These are phyloP conservation scores for Yueomyces sinensis DNA, from an alignment of 805 yeast genomes.

Conservation along the genomic window DNA sequence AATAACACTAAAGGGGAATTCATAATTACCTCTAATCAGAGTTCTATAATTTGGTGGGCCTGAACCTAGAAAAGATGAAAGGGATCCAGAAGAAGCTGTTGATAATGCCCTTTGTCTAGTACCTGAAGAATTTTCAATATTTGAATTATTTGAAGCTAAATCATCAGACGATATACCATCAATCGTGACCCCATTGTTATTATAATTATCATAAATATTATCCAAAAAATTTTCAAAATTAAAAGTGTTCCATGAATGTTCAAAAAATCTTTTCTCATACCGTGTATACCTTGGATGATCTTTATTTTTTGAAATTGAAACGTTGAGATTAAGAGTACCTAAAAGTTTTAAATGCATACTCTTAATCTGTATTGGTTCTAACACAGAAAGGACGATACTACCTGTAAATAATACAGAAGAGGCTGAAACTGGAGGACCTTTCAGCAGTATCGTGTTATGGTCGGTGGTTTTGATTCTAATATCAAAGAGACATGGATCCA, in stretches of 20 bases:
- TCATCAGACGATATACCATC: slow-evolving; percentile 9
- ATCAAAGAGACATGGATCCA: slow-evolving; percentile 27
- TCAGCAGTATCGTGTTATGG: slow-evolving; percentile 65
- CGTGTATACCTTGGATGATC: slow-evolving; percentile 31
- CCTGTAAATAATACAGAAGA: slow-evolving; percentile 68
- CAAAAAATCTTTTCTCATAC: slow-evolving; percentile 54
- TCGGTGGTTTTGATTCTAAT: slow-evolving; percentile 53
- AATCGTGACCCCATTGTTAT: slow-evolving; percentile 7
- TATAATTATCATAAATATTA: slow-evolving; percentile 16
- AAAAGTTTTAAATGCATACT: slow-evolving; percentile 49
- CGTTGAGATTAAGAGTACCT: slow-evolving; percentile 53
- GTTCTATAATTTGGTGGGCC: slow-evolving; percentile 24
- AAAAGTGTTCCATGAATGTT: slow-evolving; percentile 64
- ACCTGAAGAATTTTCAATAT: background rate
- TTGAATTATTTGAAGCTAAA: slow-evolving; percentile 1
- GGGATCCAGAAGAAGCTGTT: slow-evolving; percentile 11
- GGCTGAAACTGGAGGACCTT: slow-evolving; percentile 71
- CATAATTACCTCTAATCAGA: slow-evolving; percentile 67
- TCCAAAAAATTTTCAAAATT: slow-evolving; percentile 35
- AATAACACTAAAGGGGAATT: slow-evolving; percentile 75
- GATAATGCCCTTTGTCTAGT: slow-evolving; percentile 3
- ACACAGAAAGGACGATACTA: slow-evolving; percentile 57
- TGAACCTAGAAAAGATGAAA: slow-evolving; percentile 21
- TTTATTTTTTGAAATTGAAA: slow-evolving; percentile 19
- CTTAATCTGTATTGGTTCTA: slow-evolving; percentile 62